Evolutionary conservation across 2,329 filamentous ascomycete species (phyloP), one percentile per base, ranked within the genome.

Genomic region (Nothophaeocryptopus gaeumannii): DNA sequence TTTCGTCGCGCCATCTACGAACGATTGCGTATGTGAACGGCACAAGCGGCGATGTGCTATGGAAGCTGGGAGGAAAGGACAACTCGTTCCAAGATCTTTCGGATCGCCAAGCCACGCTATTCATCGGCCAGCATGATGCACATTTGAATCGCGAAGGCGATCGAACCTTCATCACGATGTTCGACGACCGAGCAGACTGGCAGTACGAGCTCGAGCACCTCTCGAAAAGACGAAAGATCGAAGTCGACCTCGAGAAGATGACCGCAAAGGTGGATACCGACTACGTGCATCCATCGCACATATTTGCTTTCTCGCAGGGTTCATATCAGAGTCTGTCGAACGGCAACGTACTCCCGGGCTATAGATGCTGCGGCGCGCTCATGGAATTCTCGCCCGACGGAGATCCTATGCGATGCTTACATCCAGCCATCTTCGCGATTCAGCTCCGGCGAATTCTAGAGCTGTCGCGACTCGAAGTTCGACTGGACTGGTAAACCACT

Each of bases 281-380:
- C 2, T 67, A 59, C 56, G 39, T 58, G 10, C 55, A 64, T 38
- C 51, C 61, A 2, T 43, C 51, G 29, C 53, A 57, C 5, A 67
- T 80, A 16, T 67, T 72, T 1, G 70, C 74, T 33, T 73, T 71
- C 34, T 78, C 76, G 0, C 75, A 78, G 53, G 75, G 75, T 2
- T 75, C 71, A 43, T 74, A 76, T 8, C 79, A 83, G 55, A 61
- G 77, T 1, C 70, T 82, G 0, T 71, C 74, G 0, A 75, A 75
- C 45, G 74, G 74, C 34, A 77, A 81, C 50, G 73, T 76, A 5
- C 61, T 83, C 12, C 72, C 83, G n/a, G 78, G 78, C 50, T 83
- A 78, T 74, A 79, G 80, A 4, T 62, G 67, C 48, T 59, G 63
- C 10, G 60, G 60, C 1, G 64, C 69, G 14, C 63, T 67, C 4